A percentile compares a stretch with the other conserved stretches of the same genome.
phyloP scores from a whole-genome alignment of 192 early-diverging fungal species.

The Gaertneriomyces semiglobifer region DNA sequence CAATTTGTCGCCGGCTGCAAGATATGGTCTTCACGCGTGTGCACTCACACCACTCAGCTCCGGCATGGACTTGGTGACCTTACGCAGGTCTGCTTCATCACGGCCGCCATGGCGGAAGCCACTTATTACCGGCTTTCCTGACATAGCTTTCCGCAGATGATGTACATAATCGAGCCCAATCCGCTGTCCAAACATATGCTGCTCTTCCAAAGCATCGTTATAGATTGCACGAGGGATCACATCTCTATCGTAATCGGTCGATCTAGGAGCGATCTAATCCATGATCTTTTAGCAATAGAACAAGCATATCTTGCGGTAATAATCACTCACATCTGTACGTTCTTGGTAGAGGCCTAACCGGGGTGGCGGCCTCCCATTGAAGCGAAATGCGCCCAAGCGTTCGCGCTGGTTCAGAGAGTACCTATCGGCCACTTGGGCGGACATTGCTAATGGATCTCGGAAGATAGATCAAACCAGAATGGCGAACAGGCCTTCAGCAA shows the following conservation, averaged over 20 bases:
- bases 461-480: too few relatives aligned
- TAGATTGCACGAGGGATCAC: conserved; percentile 50
- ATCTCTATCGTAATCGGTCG: conserved; percentile 43
- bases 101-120: too few relatives aligned
- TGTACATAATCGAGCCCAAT: background rate
- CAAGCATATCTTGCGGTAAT: background rate
- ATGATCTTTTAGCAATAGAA: background rate
- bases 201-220: conserved; percentile 36
- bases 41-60: too few relatives aligned
- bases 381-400: conserved; percentile 16
- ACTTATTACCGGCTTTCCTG: background rate
- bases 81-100: too few relatives aligned
- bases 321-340: conserved; percentile 18
- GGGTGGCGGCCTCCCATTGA: conserved; percentile 16
- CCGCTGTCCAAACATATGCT: conserved; percentile 1
- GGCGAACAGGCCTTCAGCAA: too few relatives aligned
- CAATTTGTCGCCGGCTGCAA: too few relatives aligned
- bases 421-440: too few relatives aligned
- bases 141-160: background rate
- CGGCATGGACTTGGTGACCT: too few relatives aligned
- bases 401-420: too few relatives aligned
- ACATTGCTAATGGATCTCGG: too few relatives aligned
- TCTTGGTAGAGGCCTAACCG: conserved; percentile 12
- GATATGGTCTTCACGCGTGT: too few relatives aligned
- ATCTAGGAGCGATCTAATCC: conserved; percentile 12